Evolutionary conservation across 441 rosid species (phyloP), one percentile per base, ranked within the genome.

Genomic region (Theobroma grandiflorum): DNA sequence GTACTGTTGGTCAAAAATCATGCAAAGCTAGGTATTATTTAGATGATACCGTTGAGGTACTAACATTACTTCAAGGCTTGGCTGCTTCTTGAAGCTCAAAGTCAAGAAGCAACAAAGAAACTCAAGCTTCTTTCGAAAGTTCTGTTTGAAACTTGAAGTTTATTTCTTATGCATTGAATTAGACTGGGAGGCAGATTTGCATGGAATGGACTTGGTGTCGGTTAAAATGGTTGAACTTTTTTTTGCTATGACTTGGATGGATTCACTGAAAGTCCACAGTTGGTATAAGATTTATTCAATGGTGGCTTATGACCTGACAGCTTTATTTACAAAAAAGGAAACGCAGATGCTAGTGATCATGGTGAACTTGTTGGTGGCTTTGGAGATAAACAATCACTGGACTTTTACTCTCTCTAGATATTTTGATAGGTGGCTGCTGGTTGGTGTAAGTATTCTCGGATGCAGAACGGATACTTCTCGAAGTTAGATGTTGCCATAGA

Each of bases 71-170:
- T 70, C 14, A 47, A 37, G 33, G 59, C 69, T 47, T 78, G 59
- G 38, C 76, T 31, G 20, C 65, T 35, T 85, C 83, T 77, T 78
- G 90, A 22, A 49, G 33, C 59, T 16, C 43, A 7, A 82, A 81
- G 64, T 38, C 84, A 10, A 79, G 77, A 16, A 8, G 33, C n/a
- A 45, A 71, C 71, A 11, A 71, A 18, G 82, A 79, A 57, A 62
- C 22, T n/a, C 80, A 61, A 42, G 88, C 80, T 78, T 82, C 82
- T 64, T 85, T 83, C 4, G 72, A 81, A 31, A 86, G 78, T 43
- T 6, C 4, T 37, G 43, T 64, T 15, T 79, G 75, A 76, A 65
- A 14, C 66, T 75, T 75, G 57, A 75, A 61, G 58, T 15, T 62
- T 0, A 43, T 61, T 74, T 74, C 20, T 61, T 55, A 20, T 57